Conservation (phyloP, 2,329 filamentous ascomycete genomes). For the Xylariaceae sp. region DNA sequence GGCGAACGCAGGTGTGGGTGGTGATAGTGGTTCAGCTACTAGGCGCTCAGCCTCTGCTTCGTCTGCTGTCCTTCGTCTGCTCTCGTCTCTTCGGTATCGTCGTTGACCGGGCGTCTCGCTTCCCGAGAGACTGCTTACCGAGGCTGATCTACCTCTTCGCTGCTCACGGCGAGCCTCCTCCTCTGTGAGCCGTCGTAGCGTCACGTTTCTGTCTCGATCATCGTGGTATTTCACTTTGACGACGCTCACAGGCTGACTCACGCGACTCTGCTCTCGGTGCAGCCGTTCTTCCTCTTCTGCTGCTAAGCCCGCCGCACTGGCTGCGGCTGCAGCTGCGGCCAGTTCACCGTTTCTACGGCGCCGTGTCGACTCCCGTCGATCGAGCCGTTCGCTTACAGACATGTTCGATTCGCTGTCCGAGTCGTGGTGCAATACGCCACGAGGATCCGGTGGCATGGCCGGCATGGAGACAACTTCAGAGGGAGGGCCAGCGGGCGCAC, state of each 20-base stretch:
- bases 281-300: slow-evolving; percentile 39
- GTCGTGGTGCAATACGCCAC: slow-evolving; percentile 39
- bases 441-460: slow-evolving; percentile 48
- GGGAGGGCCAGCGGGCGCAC: slow-evolving; percentile 11
- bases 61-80: slow-evolving; percentile 40
- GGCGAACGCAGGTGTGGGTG: slow-evolving; percentile 53
- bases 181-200: slow-evolving; percentile 55
- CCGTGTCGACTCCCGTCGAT: slow-evolving; percentile 42
- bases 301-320: slow-evolving; percentile 43
- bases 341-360: slow-evolving; percentile 42
- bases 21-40: slow-evolving; percentile 40
- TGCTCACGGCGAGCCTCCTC: slow-evolving; percentile 47
- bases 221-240: slow-evolving; percentile 57
- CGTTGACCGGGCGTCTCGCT: slow-evolving; percentile 45
- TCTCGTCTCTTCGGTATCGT: slow-evolving; percentile 51
- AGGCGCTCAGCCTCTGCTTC: slow-evolving; percentile 41
- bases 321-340: slow-evolving; percentile 43
- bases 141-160: slow-evolving; percentile 41
- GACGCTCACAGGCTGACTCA: slow-evolving; percentile 49
- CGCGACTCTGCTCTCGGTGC: slow-evolving; percentile 36
- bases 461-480: slow-evolving; percentile 42
- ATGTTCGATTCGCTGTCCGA: slow-evolving; percentile 41
- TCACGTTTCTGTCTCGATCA: slow-evolving; percentile 56
- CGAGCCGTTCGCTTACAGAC: slow-evolving; percentile 37
- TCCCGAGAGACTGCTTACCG: slow-evolving; percentile 52